Base-by-base conservation (phyloP, 768 basidiomycete species). In the Pulveroboletus frians region DNA sequence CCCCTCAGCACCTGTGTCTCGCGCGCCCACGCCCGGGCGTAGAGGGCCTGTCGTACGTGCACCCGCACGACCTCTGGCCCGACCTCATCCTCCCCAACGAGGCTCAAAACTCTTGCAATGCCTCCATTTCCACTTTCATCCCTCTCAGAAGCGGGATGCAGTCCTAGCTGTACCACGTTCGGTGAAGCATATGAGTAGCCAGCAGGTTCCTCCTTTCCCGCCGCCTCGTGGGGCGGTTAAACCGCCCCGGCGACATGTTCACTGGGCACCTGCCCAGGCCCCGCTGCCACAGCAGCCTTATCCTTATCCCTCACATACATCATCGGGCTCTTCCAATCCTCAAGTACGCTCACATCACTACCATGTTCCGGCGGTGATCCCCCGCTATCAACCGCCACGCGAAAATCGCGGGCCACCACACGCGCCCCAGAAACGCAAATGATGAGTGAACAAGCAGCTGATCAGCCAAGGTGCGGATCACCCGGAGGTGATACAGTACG, bases 231-330 rank as follows among this genome's bases (percentile, higher is more conserved):
- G 61, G 8, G 52, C 27, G 20, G 11, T 50, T 1, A 55, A 31
- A 38, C 29, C 47, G 9, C 59, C 53, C 18, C 46, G 60, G 31
- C 47, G 63, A 29, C 62, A 60, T 42, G 62, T 64, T 5, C 62
- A 64, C 49, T 64, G 62, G 62, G 63, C 58, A 1, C 62, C 62
- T 20, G 60, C 63, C n/a, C 62, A 64, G 44, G 63, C 61, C 1
- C 52, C 61, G 9, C 47, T 60, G 0, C 63, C 63, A 7, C 17
- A 50, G 5, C 58, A 60, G 9, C 57, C 63, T 11, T 65, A 65
- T 15, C 63, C 62, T 39, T 65, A 63, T 34, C 62, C 63, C 0
- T 59, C 62, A 2, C 43, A 54, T 18, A 1, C n/a, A 1, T 43
- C 62, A 17, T 43, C 41, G n/a, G 27, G 42, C 5, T 27, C 55